Evolutionary conservation across 805 yeast genomes (phyloP).

Genomic region (Priceomyces melissophilus): DNA sequence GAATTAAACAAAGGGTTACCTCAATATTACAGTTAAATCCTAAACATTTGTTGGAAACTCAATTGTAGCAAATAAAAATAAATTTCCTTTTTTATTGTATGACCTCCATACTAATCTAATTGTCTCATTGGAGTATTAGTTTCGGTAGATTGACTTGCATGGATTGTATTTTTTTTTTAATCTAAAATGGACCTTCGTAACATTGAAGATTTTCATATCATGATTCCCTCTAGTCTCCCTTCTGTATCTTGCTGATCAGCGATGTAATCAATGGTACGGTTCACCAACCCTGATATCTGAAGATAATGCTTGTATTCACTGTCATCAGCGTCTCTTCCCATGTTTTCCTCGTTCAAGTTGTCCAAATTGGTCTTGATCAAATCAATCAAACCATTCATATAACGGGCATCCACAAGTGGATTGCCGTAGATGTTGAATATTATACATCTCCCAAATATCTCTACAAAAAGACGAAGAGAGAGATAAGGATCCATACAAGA

Average conservation of each 20-base stretch:
- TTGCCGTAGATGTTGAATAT: conserved; percentile 84
- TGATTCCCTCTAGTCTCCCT: conserved; percentile 59
- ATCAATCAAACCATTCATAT: conserved; percentile 83
- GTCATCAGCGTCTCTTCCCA: conserved; percentile 19
- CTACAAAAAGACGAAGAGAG: conserved; percentile 80
- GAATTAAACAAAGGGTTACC: no score
- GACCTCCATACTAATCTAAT: no score
- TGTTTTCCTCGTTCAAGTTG: conserved; percentile 30
- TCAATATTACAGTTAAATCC: no score
- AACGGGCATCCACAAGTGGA: conserved; percentile 62
- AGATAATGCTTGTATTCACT: conserved; percentile 27
- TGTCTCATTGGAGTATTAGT: no score
- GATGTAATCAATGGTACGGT: conserved; percentile 70
- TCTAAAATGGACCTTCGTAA: no score
- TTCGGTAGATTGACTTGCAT: no score
- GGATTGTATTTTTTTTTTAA: no score
- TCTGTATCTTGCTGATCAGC: conserved; percentile 66
- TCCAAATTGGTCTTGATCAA: conserved; percentile 67
- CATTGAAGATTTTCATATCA: no score
- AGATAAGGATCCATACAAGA: conserved; percentile 81
- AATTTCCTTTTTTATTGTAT: no score
- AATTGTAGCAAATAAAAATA: no score
- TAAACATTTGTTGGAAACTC: no score
- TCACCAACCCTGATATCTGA: conserved; percentile 40
- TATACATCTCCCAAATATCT: conserved; percentile 80